Percentiles rank a stretch among this genome's conserved stretches.
phyloP scores from a whole-genome alignment of 306 rosid genomes.

The Vicia sativa region DNA sequence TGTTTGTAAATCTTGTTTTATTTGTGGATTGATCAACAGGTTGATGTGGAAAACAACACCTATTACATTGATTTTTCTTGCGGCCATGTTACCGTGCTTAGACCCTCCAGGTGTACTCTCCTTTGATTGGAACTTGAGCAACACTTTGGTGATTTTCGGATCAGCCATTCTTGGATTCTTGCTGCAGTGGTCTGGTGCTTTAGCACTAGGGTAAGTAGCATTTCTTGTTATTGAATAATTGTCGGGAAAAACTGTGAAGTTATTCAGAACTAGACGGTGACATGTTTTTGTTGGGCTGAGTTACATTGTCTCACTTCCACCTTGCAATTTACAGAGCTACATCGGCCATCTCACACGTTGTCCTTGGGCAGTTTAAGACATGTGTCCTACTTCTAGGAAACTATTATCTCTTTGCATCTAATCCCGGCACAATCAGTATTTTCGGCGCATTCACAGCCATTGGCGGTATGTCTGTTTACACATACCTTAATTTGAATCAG shows the following conservation, averaged over 20 bases:
- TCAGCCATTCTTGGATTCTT: conserved; percentile 87
- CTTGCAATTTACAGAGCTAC: conserved; percentile 71
- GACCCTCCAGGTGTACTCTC: conserved; percentile 79
- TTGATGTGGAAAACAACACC: conserved; percentile 95
- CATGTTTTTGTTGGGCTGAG: conserved; percentile 10
- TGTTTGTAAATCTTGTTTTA: conserved; percentile 30
- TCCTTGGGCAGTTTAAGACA: conserved; percentile 95
- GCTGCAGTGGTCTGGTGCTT: conserved; percentile 95
- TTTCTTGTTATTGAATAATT: not conserved
- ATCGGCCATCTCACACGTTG: conserved; percentile 88
- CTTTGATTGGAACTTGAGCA: conserved; percentile 67
- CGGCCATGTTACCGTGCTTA: conserved; percentile 71
- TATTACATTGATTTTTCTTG: conserved; percentile 66
- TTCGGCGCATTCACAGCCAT: conserved; percentile 87
- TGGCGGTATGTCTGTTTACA: conserved; percentile 78
- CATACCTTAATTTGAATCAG: conserved; percentile 75
- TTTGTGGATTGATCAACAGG: conserved; percentile 49
- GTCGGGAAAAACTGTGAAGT: not conserved
- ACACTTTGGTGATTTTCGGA: conserved; percentile 60
- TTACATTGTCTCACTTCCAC: not conserved
- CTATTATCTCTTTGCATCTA: conserved; percentile 77
- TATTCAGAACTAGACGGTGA: conserved; percentile 4
- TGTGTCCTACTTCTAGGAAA: conserved; percentile 93
- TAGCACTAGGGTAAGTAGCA: conserved; percentile 75
- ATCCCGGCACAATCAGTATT: conserved; percentile 81